Evolutionary conservation across 1,284 basidiomycete species (phyloP), one percentile per base, ranked within the genome.

Genomic region (Trametes versicolor): DNA sequence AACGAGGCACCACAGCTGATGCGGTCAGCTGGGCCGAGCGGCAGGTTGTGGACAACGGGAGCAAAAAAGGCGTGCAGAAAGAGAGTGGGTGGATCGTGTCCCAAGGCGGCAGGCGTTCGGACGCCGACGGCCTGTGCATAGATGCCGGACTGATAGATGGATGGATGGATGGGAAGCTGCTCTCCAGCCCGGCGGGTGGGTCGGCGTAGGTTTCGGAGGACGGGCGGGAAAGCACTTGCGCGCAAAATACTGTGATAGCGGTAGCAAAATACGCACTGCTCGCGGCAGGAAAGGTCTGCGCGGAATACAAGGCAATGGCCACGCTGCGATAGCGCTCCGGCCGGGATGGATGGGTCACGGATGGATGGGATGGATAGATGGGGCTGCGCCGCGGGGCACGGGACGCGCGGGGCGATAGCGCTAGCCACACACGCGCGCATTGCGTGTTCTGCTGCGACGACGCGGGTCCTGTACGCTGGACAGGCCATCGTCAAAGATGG

Each of bases 1-100:
- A 57, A 58, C 55, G 62, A 58, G 62, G 62, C 51, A n/a, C 45
- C 8, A 29, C 64, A 65, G 64, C 55, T 65, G 64, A 65, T 54
- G 64, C 60, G 60, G 60, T 65, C 64, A 62, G 59, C 60, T 61
- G 41, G 63, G 58, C 15, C 52, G 50, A 17, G 49, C 37, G 49
- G 25, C 58, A 15, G 23, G 34, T 17, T 9, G 45, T 19, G 34
- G 21, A 39, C 15, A 27, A 49, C 25, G 49, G 49, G 47, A 32
- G 37, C 43, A 57, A 56, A 45, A 23, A 12, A 41, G 41, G n/a
- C 29, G 29, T 23, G 29, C 10, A 29, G 2, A 15, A 29, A 21
- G 39, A 25, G 37, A 6, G 32, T 32, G 13, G n/a, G n/a, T 17
- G 25, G 37, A 32, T 29, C 48, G 13, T 34, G 29, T 15, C 10